These are phyloP conservation scores for Podospora fimiseda DNA, from an alignment of 495 filamentous ascomycete genomes.

Conservation along the genomic window DNA sequence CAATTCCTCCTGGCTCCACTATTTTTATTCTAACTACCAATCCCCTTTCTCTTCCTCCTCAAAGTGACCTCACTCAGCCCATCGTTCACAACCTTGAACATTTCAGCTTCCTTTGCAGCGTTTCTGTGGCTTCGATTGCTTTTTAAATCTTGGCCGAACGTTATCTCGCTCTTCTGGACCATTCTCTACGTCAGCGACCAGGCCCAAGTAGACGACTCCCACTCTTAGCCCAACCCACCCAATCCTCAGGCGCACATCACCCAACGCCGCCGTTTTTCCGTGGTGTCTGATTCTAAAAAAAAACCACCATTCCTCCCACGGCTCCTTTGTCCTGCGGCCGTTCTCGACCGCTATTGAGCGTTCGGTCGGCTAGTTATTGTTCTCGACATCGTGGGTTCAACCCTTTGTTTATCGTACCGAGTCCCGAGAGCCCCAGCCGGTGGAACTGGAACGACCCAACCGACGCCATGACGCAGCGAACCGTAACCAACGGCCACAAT, in stretches of 20 bases:
- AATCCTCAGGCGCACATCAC: background rate
- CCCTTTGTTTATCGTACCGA: constrained; percentile 1
- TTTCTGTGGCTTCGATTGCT: too few relatives aligned
- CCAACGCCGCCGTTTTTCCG: background rate
- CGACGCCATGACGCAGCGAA: constrained; percentile 18
- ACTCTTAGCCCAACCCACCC: too few relatives aligned
- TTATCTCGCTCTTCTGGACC: background rate
- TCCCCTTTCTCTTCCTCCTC: background rate
- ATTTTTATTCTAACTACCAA: background rate
- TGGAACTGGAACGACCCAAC: background rate
- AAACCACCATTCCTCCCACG: background rate
- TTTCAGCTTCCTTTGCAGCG: too few relatives aligned
- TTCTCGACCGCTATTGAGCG: constrained; percentile 1
- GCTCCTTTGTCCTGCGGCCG: constrained; percentile 6
- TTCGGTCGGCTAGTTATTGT: constrained; percentile 7
- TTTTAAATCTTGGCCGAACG: background rate
- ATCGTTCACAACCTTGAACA: background rate
- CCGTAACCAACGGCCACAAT: constrained; percentile 14
- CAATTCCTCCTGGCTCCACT: background rate
- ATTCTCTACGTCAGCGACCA: background rate
- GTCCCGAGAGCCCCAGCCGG: background rate
- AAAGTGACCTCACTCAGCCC: background rate
- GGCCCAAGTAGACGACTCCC: background rate
- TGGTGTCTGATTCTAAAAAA: background rate
- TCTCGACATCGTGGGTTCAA: background rate